phyloP scores from a whole-genome alignment of 495 filamentous ascomycete species.

The Aspergillus avenaceus region DNA sequence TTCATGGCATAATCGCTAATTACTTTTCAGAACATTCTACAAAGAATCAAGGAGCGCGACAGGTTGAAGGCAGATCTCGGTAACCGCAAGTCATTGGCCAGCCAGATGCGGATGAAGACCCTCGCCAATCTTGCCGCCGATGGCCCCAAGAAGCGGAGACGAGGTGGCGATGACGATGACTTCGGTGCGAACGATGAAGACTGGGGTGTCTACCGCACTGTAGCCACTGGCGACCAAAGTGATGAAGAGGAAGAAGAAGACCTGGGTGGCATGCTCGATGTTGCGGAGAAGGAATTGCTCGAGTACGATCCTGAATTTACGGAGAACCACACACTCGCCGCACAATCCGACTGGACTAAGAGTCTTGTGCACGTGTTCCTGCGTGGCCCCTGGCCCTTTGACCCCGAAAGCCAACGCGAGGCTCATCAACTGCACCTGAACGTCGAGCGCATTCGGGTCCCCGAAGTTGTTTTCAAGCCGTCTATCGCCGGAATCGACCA shows the following conservation, averaged over 20 bases:
- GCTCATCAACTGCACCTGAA: slow-evolving; percentile 90
- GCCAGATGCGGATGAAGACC: slow-evolving; percentile 95
- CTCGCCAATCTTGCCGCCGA: slow-evolving; percentile 96
- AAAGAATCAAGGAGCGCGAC: slow-evolving; percentile 88
- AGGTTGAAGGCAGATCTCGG: slow-evolving; percentile 87
- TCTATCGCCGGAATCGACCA: slow-evolving; percentile 94
- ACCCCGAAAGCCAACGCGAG: slow-evolving; percentile 74
- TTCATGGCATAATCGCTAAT: not conserved
- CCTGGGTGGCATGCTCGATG: slow-evolving; percentile 62
- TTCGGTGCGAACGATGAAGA: slow-evolving; percentile 98
- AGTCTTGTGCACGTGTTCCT: slow-evolving; percentile 83
- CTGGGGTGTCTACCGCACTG: slow-evolving; percentile 92
- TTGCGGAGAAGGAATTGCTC: slow-evolving; percentile 78
- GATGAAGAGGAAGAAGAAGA: slow-evolving; percentile 88
- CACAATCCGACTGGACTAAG: slow-evolving; percentile 92
- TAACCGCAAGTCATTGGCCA: slow-evolving; percentile 92
- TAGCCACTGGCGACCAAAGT: slow-evolving; percentile 71
- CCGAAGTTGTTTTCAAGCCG: slow-evolving; percentile 93
- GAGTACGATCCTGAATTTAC: slow-evolving; percentile 83
- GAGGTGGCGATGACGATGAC: slow-evolving; percentile 77
- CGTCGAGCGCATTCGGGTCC: slow-evolving; percentile 92
- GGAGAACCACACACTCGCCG: slow-evolving; percentile 84
- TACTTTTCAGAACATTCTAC: slow-evolving; percentile 50
- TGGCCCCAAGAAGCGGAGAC: slow-evolving; percentile 76
- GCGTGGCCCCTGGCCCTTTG: slow-evolving; percentile 80